Evolutionary conservation across 2,329 filamentous ascomycete genomes (phyloP), one percentile per base, ranked within the genome.

Genomic region (Madurella fahalii): DNA sequence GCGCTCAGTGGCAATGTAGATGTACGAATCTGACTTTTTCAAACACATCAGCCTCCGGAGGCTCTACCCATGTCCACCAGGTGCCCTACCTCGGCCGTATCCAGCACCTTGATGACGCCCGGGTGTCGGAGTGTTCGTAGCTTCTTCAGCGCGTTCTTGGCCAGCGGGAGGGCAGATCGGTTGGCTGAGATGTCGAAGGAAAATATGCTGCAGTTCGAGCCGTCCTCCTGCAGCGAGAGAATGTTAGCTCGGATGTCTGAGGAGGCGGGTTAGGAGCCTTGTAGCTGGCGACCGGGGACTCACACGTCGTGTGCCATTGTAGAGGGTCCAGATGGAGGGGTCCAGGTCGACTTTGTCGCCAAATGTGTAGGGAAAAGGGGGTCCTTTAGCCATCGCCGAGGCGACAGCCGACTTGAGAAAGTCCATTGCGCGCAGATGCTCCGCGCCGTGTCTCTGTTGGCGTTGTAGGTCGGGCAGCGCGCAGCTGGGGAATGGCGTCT

Each of bases 351-450:
- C 88, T 69, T 87, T 84, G 72, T 99, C 94, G 65, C 92, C 93
- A 68, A 97, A 94, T 46, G 82, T 86, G 70, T 96, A 97, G 4
- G 91, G 91, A 68, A 96, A 95, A 5, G 92, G 86, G 50, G 92
- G 91, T 2, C 93, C 92, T 71, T 96, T 94, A 44, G 94, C 90
- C 66, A 99, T 97, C 64, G 92, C 93, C 58, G 94, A 97, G 44
- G 92, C 93, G 69, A 97, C 91, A 50, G 94, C 94, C 58, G 92
- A 97, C 75, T 97, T 97, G 68, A 99, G 82, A 68, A 97, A 97
- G 71, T 99, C 92, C 94, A 99, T 99, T 63, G 63, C 56, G 20
- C n/a, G 44, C 2, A 13, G 5, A 13, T 11, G 2, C 5, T 11
- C 7, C n/a, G 32, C 12, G 42, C 31, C 30, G 11, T 15, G 20